These are phyloP conservation scores for Draba incana DNA, from an alignment of 345 rosid species.

Conservation along the genomic window DNA sequence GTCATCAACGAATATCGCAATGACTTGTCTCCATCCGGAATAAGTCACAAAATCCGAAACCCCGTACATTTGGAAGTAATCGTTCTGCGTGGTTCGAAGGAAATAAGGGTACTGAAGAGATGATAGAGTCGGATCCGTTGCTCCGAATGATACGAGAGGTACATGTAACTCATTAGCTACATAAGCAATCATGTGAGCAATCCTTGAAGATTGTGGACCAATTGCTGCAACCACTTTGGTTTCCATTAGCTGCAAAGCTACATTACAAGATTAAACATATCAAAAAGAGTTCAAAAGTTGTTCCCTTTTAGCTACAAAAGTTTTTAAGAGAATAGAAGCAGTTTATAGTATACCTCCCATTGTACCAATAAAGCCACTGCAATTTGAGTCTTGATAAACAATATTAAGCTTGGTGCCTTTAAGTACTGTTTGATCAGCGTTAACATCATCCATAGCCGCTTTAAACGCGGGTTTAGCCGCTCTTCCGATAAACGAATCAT, in stretches of 20 bases:
- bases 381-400: constrained; percentile 64
- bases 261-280: constrained; percentile 38
- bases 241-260: constrained; percentile 93
- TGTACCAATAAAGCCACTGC: constrained; percentile 90
- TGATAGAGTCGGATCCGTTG: constrained; percentile 72
- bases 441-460: constrained; percentile 80
- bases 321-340: constrained; percentile 2
- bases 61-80: constrained; percentile 83
- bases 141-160: constrained; percentile 73
- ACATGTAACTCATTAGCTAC: constrained; percentile 68
- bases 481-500: constrained; percentile 73
- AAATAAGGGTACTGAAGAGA: constrained; percentile 68
- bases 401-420: constrained; percentile 54
- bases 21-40: constrained; percentile 82
- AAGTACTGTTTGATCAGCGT: constrained; percentile 66
- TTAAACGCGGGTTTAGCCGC: constrained; percentile 68
- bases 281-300: no score
- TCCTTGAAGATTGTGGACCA: constrained; percentile 96
- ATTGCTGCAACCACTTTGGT: constrained; percentile 67
- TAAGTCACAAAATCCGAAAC: constrained; percentile 64
- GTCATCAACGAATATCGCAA: constrained; percentile 88
- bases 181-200: constrained; percentile 83
- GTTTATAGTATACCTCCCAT: constrained; percentile 65
- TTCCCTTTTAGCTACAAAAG: background rate
- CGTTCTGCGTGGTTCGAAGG: constrained; percentile 68